Evolutionary conservation across 2,329 filamentous ascomycete genomes (phyloP).

Genomic region (Neopestalotiopsis sp.): DNA sequence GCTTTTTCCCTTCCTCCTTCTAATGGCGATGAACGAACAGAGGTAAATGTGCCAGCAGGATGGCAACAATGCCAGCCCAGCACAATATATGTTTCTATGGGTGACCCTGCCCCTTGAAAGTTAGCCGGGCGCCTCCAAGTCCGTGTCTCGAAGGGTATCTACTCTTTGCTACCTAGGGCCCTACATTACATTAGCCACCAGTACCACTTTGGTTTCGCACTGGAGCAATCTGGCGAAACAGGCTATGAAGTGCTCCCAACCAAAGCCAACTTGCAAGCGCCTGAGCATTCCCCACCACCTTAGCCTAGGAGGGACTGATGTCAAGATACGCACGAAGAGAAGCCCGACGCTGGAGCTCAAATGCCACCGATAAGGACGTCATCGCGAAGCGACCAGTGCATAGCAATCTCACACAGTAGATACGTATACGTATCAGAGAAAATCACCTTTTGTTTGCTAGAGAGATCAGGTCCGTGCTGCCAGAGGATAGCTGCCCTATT

Average conservation of each 20-base stretch:
- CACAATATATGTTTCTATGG: constrained; percentile 2
- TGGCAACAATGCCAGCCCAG: not conserved
- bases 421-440: not conserved
- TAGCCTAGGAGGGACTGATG: not conserved
- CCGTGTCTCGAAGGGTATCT: constrained; percentile 1
- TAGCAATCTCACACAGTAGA: not conserved
- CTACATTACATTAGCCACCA: not conserved
- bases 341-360: not conserved
- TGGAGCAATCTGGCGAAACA: constrained; percentile 6
- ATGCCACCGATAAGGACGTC: constrained; percentile 2
- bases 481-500: not conserved
- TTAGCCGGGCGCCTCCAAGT: not conserved
- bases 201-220: not conserved
- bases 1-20: not conserved
- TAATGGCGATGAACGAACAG: not conserved
- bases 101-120: not conserved
- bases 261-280: not conserved
- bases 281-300: constrained; percentile 6
- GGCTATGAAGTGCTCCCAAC: not conserved
- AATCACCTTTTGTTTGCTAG: not conserved
- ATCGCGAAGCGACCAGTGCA: not conserved
- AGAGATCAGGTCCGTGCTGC: not conserved
- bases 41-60: not conserved
- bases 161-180: not conserved
- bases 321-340: not conserved